These are phyloP conservation scores for Hyaloperonospora arabidopsidis DNA, from an alignment of 352 stramenopile genomes.

Conservation along the genomic window DNA sequence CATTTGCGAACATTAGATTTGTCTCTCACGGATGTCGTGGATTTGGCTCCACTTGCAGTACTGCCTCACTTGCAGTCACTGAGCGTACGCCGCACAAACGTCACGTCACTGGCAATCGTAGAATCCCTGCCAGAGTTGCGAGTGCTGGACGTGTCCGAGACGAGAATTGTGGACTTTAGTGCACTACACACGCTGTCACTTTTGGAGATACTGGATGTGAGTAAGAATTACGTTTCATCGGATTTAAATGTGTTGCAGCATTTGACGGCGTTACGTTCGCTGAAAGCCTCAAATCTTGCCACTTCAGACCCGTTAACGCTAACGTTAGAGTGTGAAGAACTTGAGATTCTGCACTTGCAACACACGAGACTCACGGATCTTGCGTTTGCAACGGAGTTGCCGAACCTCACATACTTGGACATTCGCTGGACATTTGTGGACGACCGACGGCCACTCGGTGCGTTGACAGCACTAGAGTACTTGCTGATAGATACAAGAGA, in stretches of 20 bases:
- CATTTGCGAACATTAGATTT: constrained; percentile 26
- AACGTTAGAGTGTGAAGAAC: constrained; percentile 23
- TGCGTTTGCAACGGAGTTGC: constrained; percentile 22
- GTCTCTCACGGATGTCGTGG: constrained; percentile 27
- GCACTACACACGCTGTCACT: constrained; percentile 15
- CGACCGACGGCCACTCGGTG: constrained; percentile 27
- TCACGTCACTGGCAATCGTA: constrained; percentile 25
- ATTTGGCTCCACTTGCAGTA: constrained; percentile 25
- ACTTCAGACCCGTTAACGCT: constrained; percentile 29
- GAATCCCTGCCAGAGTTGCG: constrained; percentile 24
- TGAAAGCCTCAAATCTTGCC: constrained; percentile 33
- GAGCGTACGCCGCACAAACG: constrained; percentile 29
- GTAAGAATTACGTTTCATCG: constrained; percentile 37
- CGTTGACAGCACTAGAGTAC: constrained; percentile 30
- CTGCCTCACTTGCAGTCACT: constrained; percentile 29
- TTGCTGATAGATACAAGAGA: constrained; percentile 35
- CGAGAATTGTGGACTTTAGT: constrained; percentile 32
- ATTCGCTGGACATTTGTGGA: constrained; percentile 35
- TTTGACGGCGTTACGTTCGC: constrained; percentile 24
- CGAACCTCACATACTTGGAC: constrained; percentile 31
- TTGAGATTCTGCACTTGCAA: constrained; percentile 34
- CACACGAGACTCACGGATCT: constrained; percentile 37
- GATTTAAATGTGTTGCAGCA: constrained; percentile 25
- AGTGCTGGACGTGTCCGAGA: constrained; percentile 39
- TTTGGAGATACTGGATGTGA: constrained; percentile 38